Evolutionary conservation across 441 rosid species (phyloP), one percentile per base, ranked within the genome.

Genomic region (Populus hybrid): DNA sequence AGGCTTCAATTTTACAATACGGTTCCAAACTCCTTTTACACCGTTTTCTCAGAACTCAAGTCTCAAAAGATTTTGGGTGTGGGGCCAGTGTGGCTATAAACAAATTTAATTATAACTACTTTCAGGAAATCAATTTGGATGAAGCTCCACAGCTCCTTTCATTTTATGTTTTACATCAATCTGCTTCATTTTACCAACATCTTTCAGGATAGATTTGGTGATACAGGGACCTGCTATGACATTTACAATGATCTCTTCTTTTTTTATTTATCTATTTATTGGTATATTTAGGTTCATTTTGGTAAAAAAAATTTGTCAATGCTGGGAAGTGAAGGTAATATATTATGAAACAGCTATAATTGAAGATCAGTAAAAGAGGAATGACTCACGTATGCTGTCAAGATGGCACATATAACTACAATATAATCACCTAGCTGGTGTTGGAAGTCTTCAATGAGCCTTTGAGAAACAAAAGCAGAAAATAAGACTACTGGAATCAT

Each of bases 381-480:
- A 75, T 32, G 65, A 86, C 88, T 88, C 40, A 92, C 97, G 83
- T 83, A 85, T 78, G 80, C 50, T 11, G 95, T 85, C 83, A 88
- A 86, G 77, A 89, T 6, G 72, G 75, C 87, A 77, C 85, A 85
- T 10, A 84, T 67, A 77, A 75, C 73, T 50, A 85, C 35, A 20
- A 90, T 78, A 50, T 85, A 42, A 65, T 73, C 77, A 83, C 90
- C 95, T 1, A 82, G 32, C 72, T 70, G 84, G 74, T 81, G 82
- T 10, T 81, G 84, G 46, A 90, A 76, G 81, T 77, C 82, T 1
- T 67, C 78, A 35, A 84, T 10, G 70, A 91, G 84, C 78, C 80
- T 81, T 74, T 73, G 87, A 73, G 93, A 87, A 77, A 84, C 93
- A 81, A 91, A 90, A 82, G 82, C 81, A 70, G 89, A 88, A 76